phyloP scores from a whole-genome alignment of 768 basidiomycete species.

The Sarcomyxa edulis region DNA sequence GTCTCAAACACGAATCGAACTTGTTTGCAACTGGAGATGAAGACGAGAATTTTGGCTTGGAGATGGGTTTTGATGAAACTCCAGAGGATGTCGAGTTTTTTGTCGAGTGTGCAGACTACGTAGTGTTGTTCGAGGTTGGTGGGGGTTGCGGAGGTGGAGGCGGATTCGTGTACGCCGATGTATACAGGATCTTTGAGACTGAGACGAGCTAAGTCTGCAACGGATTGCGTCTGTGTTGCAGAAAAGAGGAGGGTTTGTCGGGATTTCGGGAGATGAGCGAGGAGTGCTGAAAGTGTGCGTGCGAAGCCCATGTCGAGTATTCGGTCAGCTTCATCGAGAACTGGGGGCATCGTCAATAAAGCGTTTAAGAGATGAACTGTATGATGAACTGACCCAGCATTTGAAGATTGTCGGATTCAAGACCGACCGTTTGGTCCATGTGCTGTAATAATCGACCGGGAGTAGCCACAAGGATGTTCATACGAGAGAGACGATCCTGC shows the following conservation, averaged over 20 bases:
- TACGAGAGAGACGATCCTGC: slow-evolving; percentile 76
- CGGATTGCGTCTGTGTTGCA: slow-evolving; percentile 91
- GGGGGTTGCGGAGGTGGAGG: slow-evolving; percentile 55
- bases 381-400: slow-evolving; percentile 60
- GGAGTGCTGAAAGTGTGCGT: slow-evolving; percentile 80
- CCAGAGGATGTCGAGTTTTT: slow-evolving; percentile 90
- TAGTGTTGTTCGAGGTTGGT: slow-evolving; percentile 86
- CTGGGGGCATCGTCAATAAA: slow-evolving; percentile 29
- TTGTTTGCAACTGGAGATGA: slow-evolving; percentile 94
- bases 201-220: slow-evolving; percentile 83
- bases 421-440: slow-evolving; percentile 97
- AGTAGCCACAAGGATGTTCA: slow-evolving; percentile 99
- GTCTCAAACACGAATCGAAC: slow-evolving; percentile 95
- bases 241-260: slow-evolving; percentile 97
- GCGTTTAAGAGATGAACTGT: not conserved
- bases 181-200: slow-evolving; percentile 79
- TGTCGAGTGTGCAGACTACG: slow-evolving; percentile 73
- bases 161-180: slow-evolving; percentile 54
- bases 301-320: slow-evolving; percentile 97
- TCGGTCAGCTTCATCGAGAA: slow-evolving; percentile 95
- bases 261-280: slow-evolving; percentile 85
- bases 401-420: slow-evolving; percentile 89
- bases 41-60: slow-evolving; percentile 87
- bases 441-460: slow-evolving; percentile 94
- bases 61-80: slow-evolving; percentile 93